phyloP scores from a whole-genome alignment of 345 rosid species.

The Citrus medica region DNA sequence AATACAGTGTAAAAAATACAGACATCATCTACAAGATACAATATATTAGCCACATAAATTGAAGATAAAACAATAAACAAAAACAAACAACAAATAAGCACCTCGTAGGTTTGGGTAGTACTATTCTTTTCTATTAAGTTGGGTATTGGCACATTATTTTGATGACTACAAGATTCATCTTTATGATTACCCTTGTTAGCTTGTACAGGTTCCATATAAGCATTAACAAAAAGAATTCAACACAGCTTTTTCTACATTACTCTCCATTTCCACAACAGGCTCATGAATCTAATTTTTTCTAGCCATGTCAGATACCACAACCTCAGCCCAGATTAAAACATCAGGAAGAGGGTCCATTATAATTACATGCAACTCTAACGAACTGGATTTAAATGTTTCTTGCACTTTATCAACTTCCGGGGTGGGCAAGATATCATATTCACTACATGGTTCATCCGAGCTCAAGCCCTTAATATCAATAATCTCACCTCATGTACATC shows the following conservation, averaged over 20 bases:
- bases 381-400: slow-evolving; percentile 39
- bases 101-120: slow-evolving; percentile 48
- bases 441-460: not conserved
- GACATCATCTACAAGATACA: not conserved
- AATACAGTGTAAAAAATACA: not conserved
- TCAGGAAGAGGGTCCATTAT: slow-evolving; percentile 53
- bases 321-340: slow-evolving; percentile 27
- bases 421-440: slow-evolving; percentile 13
- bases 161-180: no score
- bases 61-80: not conserved
- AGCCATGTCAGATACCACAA: slow-evolving; percentile 18
- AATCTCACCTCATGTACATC: slow-evolving; percentile 15
- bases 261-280: slow-evolving; percentile 7
- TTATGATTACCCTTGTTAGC: slow-evolving; percentile 6
- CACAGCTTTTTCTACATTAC: slow-evolving; percentile 4
- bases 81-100: slow-evolving; percentile 10
- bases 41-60: not conserved
- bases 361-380: slow-evolving; percentile 33
- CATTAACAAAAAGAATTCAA: not conserved
- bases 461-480: slow-evolving; percentile 16
- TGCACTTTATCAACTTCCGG: slow-evolving; percentile 33
- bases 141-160: no score
- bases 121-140: slow-evolving; percentile 44
- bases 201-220: slow-evolving; percentile 2
- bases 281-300: not conserved